Percentiles rank a stretch among this genome's conserved stretches.
Evolutionary conservation across 352 stramenopile species (phyloP).

Genomic region (Elongisporangium prolatum): DNA sequence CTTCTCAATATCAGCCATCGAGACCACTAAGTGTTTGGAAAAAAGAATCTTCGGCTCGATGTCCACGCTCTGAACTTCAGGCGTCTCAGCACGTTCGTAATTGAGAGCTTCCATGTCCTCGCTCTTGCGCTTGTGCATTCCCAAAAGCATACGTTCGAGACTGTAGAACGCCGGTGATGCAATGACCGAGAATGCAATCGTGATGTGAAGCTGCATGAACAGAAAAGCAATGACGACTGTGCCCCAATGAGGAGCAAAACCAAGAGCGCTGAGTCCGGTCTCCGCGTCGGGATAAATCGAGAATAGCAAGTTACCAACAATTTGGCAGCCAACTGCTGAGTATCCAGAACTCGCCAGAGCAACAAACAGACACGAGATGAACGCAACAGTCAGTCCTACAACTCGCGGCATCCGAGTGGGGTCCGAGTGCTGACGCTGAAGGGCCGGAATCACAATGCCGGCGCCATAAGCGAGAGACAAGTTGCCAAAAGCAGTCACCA

Average conservation of each 20-base stretch:
- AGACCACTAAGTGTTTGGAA: slow-evolving; percentile 19
- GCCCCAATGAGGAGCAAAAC: slow-evolving; percentile 31
- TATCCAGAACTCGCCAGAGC: slow-evolving; percentile 25
- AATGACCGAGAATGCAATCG: slow-evolving; percentile 29
- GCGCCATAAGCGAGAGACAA: slow-evolving; percentile 40
- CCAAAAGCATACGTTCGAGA: slow-evolving; percentile 33
- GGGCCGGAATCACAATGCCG: slow-evolving; percentile 20
- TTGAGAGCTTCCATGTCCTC: slow-evolving; percentile 23
- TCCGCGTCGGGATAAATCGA: slow-evolving; percentile 11
- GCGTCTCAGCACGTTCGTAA: neutral
- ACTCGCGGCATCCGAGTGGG: slow-evolving; percentile 29
- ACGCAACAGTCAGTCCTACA: slow-evolving; percentile 24
- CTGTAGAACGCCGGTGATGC: slow-evolving; percentile 39
- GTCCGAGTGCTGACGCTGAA: slow-evolving; percentile 16
- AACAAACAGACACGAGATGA: slow-evolving; percentile 32
- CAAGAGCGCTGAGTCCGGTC: slow-evolving; percentile 20
- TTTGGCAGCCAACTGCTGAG: slow-evolving; percentile 31
- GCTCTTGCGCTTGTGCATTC: slow-evolving; percentile 38
- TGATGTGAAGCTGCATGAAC: slow-evolving; percentile 29
- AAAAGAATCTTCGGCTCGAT: slow-evolving; percentile 2
- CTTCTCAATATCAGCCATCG: slow-evolving; percentile 18
- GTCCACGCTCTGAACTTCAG: neutral
- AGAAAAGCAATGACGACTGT: slow-evolving; percentile 29
- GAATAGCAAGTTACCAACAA: slow-evolving; percentile 20
- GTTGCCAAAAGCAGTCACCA: slow-evolving; percentile 35